Evolutionary conservation across 768 basidiomycete species (phyloP), one percentile per base, ranked within the genome.

Genomic region (Rhodosporidiobolus odoratus): DNA sequence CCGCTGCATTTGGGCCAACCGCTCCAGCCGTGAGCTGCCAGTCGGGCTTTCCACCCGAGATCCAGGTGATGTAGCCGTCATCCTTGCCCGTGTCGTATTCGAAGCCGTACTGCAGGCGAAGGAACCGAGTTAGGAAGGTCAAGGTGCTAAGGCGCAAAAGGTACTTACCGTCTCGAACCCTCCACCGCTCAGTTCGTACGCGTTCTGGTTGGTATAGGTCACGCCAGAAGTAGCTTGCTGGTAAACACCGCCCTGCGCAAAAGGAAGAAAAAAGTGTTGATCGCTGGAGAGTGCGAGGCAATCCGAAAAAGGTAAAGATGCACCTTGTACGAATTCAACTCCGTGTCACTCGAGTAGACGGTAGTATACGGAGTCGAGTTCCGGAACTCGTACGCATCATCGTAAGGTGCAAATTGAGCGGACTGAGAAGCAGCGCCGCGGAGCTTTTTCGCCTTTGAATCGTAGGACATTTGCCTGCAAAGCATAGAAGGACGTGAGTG

Each of bases 61-160:
- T 41, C 92, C 93, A 97, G 4, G 89, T 88, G 58, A 96, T 85
- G 77, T 89, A 92, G 13, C 90, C 89, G 30, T 86, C 83, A 64
- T 85, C 75, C 58, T 80, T 83, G 78, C 92, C 73, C 1, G 75
- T 69, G 27, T 41, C 41, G 38, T 85, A 89, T 78, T 96, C 94
- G 74, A 85, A 90, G 1, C 85, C 91, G 76, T 89, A 91, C 16
- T 76, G 56, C 17, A 30, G 9, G 16, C 45, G 40, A 40, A 37
- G 27, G 32, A 34, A 12, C 21, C n/a, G n/a, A n/a, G 54, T 35
- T 23, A 30, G 43, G 17, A 12, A 21, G 17, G 17, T 5, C 5
- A 30, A 30, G 1, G 1, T 0, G 9, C 32, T 45, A 45, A 23
- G 12, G 23, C 30, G n/a, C 30, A 10, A 12, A 38, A n/a, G 5